Conservation (phyloP, 2,329 filamentous ascomycete genomes). For the Elsinoe ampelina region DNA sequence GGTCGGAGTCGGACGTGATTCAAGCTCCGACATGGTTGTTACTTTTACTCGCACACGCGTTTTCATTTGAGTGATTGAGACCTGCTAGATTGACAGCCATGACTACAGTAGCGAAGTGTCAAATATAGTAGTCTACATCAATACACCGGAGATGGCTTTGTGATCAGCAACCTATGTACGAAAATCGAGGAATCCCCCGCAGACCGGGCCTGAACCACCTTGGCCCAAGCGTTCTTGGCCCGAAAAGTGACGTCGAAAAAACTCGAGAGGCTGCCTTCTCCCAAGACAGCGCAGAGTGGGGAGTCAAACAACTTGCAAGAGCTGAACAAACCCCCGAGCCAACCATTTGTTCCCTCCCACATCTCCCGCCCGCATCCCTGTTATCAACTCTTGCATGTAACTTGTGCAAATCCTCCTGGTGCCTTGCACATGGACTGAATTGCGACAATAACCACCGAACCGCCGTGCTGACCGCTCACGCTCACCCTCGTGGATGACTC, state of each 20-base stretch:
- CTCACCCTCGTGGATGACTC: background rate
- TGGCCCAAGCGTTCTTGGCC: background rate
- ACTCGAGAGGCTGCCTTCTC: background rate
- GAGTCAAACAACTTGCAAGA: background rate
- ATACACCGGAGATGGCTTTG: background rate
- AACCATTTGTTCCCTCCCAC: background rate
- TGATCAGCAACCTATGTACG: background rate
- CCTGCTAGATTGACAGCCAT: background rate
- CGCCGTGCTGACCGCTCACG: background rate
- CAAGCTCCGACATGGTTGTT: background rate
- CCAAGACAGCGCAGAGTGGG: background rate
- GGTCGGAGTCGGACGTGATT: background rate
- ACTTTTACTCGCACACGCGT: too few relatives aligned
- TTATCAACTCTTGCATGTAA: slow-evolving; percentile 1
- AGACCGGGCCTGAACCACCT: background rate
- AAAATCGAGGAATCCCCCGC: background rate
- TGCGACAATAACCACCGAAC: background rate
- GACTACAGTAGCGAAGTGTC: background rate
- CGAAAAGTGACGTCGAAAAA: slow-evolving; percentile 2
- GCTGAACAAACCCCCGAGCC: background rate
- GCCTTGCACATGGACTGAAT: slow-evolving; percentile 10
- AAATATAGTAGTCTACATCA: background rate
- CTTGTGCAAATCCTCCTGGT: slow-evolving; percentile 10
- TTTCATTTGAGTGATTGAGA: background rate
- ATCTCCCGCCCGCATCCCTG: slow-evolving; percentile 8